Base-by-base conservation (phyloP, 176 grass and related monocot genomes). In the Melocanna baccifera region DNA sequence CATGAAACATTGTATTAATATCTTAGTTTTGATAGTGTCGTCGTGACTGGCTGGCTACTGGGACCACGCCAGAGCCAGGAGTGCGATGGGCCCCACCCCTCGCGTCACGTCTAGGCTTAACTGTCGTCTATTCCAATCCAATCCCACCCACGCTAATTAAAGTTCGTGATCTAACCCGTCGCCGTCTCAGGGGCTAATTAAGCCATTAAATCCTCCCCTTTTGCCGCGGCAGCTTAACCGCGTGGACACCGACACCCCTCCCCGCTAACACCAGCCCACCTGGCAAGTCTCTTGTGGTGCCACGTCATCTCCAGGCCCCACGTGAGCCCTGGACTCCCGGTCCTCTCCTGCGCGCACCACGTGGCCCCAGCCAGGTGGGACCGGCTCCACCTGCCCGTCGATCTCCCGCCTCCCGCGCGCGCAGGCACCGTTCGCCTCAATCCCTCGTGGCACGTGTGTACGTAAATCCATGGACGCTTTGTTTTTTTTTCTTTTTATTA, bases 371-470 rank as follows among this genome's bases (percentile, higher is more conserved):
- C 40, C 0, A 7, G 67, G 29, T 39, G 50, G 47, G 46, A 18
- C 22, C 62, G 36, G 18, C 67, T 40, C 58, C 25, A 18, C 48
- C 15, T 47, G 12, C 12, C 45, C 45, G 13, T 47, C 45, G 45
- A 47, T 46, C 45, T 36, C 34, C 34, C 34, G 46, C 2, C 74
- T 22, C 67, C 43, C 30, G 30, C 78, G 14, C 26, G 9, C 39
- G 19, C 68, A 48, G 41, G 53, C 32, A 3, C 15, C 37, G 0
- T 42, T 40, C 15, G 1, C 61, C 20, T 81, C 78, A 4, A 1
- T 79, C 76, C 55, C 6, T 12, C 86, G 86, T 83, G 80, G 86
- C 80, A 48, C 64, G 2, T 23, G 80, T 64, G 73, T 25, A 64
- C 66, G 50, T 50, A 7, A 0, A 19, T 71, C 11, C n/a, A 13